Evolutionary conservation across 495 filamentous ascomycete genomes (phyloP), one percentile per base, ranked within the genome.

Genomic region (Aspergillus steynii): DNA sequence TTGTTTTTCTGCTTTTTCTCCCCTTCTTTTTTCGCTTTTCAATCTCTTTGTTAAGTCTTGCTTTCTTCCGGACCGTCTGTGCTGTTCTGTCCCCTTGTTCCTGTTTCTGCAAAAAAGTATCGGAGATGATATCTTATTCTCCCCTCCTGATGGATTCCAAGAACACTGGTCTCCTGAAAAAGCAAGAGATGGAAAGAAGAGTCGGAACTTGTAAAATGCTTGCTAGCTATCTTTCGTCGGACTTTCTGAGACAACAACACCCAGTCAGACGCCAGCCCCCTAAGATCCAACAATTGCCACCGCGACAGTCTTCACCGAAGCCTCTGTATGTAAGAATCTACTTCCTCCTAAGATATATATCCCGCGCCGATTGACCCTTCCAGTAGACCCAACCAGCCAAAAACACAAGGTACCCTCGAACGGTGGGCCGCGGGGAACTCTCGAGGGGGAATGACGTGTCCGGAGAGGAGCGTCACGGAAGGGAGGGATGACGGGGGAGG

Each of bases 161-260:
- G 31, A 65, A 58, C n/a, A 68, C 62, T 55, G 60, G 53, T 64
- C 65, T 65, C 68, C 67, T 68, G 73, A 61, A 74, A 64, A 59
- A 71, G 66, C 68, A 72, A 74, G 68, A 77, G 73, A 73, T 76
- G 74, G 71, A 77, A 66, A 70, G 63, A 72, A 74, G 68, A 71
- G 72, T 71, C 74, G 73, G 61, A 79, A 78, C 68, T 78, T 81
- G 76, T 79, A 74, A 71, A 74, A 81, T 81, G 78, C 70, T 81
- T 81, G 76, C 77, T 81, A 80, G 75, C 78, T 81, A 81, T 75
- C 66, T 76, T 74, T 42, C 59, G 70, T 73, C 69, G 75, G 71
- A 78, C 59, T 68, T 42, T 42, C 12, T 64, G 69, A 74, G 67
- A 74, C 67, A 77, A 75, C 65, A 77, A 74, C 65, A 75, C 55